A percentile compares a stretch with the other conserved stretches of the same genome.
Evolutionary conservation across 2,329 filamentous ascomycete species (phyloP).

Genomic region (Clarireedia hainanense): DNA sequence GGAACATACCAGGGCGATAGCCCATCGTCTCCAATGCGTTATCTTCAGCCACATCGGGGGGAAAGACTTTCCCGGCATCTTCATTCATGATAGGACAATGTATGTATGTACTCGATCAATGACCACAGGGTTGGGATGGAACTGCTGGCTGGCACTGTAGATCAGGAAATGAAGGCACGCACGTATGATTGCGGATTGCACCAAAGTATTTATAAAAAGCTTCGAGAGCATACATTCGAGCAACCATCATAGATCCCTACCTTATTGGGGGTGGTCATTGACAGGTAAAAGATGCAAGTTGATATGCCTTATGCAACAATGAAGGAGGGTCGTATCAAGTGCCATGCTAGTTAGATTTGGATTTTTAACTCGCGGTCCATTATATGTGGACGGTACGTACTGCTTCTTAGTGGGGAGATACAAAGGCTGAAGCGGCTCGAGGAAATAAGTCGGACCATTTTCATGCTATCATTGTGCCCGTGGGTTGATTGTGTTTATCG

Average conservation of each 20-base stretch:
- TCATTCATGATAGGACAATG: slow-evolving; percentile 6
- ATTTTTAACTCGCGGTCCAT: not conserved
- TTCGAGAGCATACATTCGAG: not conserved
- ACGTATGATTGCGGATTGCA: slow-evolving; percentile 5
- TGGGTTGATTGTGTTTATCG: not conserved
- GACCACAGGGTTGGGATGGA: not conserved
- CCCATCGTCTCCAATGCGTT: slow-evolving; percentile 19
- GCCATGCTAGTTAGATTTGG: not conserved
- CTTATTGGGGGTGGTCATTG: slow-evolving; percentile 6
- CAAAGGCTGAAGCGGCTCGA: not conserved
- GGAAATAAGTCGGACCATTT: not conserved
- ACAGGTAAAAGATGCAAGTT: slow-evolving; percentile 7
- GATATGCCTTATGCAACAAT: slow-evolving; percentile 5
- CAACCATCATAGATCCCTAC: not conserved
- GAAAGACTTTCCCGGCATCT: slow-evolving; percentile 6
- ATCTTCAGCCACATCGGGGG: slow-evolving; percentile 16
- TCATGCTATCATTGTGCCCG: slow-evolving; percentile 2
- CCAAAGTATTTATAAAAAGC: slow-evolving; percentile 7
- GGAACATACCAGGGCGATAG: slow-evolving; percentile 19
- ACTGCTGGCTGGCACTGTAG: slow-evolving; percentile 1
- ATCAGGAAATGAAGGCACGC: not conserved
- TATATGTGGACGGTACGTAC: not conserved
- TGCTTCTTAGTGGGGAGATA: not conserved
- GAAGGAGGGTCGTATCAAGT: not conserved
- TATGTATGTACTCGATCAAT: not conserved